A percentile compares a stretch with the other conserved stretches of the same genome.
Evolutionary conservation across 139 green algal genomes (phyloP).

Genomic region (Chlorella vulgaris): DNA sequence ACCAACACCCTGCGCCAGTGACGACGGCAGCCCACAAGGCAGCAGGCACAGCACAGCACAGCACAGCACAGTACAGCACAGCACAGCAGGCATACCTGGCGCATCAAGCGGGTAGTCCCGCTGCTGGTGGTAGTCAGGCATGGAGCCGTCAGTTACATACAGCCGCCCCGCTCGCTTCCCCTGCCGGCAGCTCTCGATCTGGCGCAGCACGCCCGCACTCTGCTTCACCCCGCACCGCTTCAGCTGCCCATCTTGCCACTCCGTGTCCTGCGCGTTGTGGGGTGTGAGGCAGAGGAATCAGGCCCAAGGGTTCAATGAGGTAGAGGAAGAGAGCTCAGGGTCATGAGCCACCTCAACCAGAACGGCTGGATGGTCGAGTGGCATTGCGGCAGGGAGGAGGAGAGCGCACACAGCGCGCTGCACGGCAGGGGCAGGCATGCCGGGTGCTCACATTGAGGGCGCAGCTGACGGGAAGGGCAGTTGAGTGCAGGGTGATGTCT

Average conservation of each 20-base stretch:
- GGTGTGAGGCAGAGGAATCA: neutral
- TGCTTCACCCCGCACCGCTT: conserved; percentile 9
- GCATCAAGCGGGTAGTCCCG: neutral
- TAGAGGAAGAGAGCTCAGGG: neutral
- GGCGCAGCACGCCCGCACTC: neutral
- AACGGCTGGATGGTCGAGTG: no score
- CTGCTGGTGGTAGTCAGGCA: conserved; percentile 41
- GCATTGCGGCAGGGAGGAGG: no score
- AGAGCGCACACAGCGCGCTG: no score
- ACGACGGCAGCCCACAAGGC: no score
- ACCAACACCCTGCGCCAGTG: no score
- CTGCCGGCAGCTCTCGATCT: conserved; percentile 1
- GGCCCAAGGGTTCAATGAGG: neutral
- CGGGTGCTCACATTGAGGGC: conserved; percentile 33
- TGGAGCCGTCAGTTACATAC: conserved; percentile 48
- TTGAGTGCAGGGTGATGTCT: conserved; percentile 15
- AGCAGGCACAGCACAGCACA: no score
- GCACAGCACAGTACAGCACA: no score
- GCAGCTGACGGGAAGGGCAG: conserved; percentile 14
- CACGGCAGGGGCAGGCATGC: no score
- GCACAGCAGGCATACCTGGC: no score
- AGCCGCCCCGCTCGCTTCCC: conserved; percentile 22
- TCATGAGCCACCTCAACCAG: no score
- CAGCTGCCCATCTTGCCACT: conserved; percentile 30
- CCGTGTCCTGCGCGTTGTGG: conserved; percentile 14